Percentiles rank a stretch among this genome's conserved stretches.
Conservation (phyloP, 352 stramenopile genomes). For the Saprolegnia parasitica region DNA sequence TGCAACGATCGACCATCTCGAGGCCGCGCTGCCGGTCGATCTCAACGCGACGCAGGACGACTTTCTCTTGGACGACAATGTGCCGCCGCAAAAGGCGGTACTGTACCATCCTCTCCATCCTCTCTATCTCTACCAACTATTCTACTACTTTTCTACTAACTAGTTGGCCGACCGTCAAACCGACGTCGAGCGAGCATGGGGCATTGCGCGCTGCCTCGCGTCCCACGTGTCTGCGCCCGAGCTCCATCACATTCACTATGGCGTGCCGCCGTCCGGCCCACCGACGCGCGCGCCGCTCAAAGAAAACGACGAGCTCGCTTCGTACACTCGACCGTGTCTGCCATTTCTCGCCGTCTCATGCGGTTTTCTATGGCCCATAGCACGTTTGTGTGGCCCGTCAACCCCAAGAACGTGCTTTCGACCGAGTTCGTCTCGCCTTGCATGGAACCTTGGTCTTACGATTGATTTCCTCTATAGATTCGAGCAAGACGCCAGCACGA, state of each 20-base stretch:
- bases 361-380: background rate
- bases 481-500: background rate
- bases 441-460: background rate
- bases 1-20: background rate
- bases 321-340: conserved; percentile 6
- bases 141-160: too few species aligned
- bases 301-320: background rate
- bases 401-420: conserved; percentile 3
- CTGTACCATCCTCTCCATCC: background rate
- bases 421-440: background rate
- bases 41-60: background rate
- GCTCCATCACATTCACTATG: background rate
- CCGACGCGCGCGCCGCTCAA: background rate
- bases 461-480: conserved; percentile 17
- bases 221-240: conserved; percentile 5
- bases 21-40: background rate
- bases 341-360: background rate
- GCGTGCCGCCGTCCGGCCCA: background rate
- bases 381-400: conserved; percentile 17
- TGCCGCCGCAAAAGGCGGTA: background rate
- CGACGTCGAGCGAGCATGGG: background rate
- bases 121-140: too few species aligned
- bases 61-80: background rate
- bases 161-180: background rate
- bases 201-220: conserved; percentile 3